Conservation (phyloP, 352 stramenopile species). For the Plasmopara viticola region DNA sequence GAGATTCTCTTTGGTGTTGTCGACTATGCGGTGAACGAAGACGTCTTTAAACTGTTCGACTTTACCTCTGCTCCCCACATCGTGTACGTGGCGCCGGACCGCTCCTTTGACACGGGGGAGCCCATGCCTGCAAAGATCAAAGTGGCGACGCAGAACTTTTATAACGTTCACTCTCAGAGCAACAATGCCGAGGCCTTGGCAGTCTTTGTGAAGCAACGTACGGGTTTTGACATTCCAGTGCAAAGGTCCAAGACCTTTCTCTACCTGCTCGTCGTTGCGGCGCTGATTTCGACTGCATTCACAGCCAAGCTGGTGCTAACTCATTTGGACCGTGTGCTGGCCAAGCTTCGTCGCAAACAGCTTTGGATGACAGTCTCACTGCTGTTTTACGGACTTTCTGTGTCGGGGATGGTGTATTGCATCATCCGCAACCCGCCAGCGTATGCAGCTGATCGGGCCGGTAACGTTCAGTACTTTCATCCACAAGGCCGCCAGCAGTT, state of each 20-base stretch:
- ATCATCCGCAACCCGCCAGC: slow-evolving; percentile 82
- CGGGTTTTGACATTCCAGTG: slow-evolving; percentile 69
- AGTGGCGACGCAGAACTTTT: slow-evolving; percentile 49
- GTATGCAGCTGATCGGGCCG: slow-evolving; percentile 64
- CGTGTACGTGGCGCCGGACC: slow-evolving; percentile 65
- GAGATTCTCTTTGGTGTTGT: slow-evolving; percentile 74
- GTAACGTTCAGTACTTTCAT: slow-evolving; percentile 85
- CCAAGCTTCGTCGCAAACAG: slow-evolving; percentile 69
- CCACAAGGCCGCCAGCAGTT: slow-evolving; percentile 77
- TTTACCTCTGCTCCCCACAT: slow-evolving; percentile 77
- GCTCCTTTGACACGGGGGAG: slow-evolving; percentile 43
- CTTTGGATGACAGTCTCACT: slow-evolving; percentile 86
- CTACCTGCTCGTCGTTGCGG: slow-evolving; percentile 35
- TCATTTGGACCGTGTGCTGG: slow-evolving; percentile 65
- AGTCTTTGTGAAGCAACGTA: slow-evolving; percentile 74
- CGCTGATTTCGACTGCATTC: slow-evolving; percentile 31
- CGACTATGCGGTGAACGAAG: slow-evolving; percentile 69
- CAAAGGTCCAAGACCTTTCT: slow-evolving; percentile 65
- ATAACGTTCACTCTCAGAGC: slow-evolving; percentile 74
- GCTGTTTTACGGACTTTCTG: slow-evolving; percentile 82
- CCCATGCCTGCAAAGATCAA: slow-evolving; percentile 44
- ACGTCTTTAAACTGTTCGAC: slow-evolving; percentile 64
- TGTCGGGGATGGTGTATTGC: slow-evolving; percentile 87
- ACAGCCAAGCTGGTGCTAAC: slow-evolving; percentile 52
- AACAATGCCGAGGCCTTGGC: slow-evolving; percentile 65